phyloP scores from a whole-genome alignment of 1,284 basidiomycete genomes.

The Bondarzewia mesenterica region DNA sequence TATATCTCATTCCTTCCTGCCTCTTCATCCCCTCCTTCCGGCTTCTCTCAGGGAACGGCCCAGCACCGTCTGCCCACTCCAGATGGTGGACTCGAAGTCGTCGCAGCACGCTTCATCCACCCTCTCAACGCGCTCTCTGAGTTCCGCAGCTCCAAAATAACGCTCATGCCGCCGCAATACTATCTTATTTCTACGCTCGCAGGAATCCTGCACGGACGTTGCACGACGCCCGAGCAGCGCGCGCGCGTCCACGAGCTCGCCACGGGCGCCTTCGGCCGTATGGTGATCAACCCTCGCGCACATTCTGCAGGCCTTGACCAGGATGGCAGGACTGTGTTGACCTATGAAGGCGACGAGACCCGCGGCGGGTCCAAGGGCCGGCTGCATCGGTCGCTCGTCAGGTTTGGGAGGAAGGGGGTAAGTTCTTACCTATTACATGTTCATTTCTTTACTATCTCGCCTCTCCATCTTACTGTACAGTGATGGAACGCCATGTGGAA shows the following conservation, averaged over 20 bases:
- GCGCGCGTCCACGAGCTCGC: slow-evolving; percentile 40
- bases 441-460: background rate
- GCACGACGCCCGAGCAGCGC: slow-evolving; percentile 32
- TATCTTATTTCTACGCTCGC: slow-evolving; percentile 57
- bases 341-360: slow-evolving; percentile 62
- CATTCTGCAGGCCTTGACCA: slow-evolving; percentile 27
- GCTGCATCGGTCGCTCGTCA: slow-evolving; percentile 45
- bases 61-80: slow-evolving; percentile 53
- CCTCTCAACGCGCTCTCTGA: slow-evolving; percentile 42
- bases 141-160: slow-evolving; percentile 40
- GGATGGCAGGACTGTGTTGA: slow-evolving; percentile 39
- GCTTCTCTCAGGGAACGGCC: slow-evolving; percentile 43
- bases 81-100: slow-evolving; percentile 63
- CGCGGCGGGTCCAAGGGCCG: slow-evolving; percentile 50
- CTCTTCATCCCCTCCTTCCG: slow-evolving; percentile 29
- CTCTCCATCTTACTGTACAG: background rate
- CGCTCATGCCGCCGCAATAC: slow-evolving; percentile 64
- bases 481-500: background rate
- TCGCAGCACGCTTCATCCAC: slow-evolving; percentile 54
- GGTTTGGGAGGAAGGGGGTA: slow-evolving; percentile 18
- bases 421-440: slow-evolving; percentile 4
- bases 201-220: slow-evolving; percentile 32
- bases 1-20: slow-evolving; percentile 51
- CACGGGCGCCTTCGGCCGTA: slow-evolving; percentile 44
- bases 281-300: slow-evolving; percentile 46